Conservation (phyloP, 202 grass and related monocot species). For the Setaria viridis region DNA sequence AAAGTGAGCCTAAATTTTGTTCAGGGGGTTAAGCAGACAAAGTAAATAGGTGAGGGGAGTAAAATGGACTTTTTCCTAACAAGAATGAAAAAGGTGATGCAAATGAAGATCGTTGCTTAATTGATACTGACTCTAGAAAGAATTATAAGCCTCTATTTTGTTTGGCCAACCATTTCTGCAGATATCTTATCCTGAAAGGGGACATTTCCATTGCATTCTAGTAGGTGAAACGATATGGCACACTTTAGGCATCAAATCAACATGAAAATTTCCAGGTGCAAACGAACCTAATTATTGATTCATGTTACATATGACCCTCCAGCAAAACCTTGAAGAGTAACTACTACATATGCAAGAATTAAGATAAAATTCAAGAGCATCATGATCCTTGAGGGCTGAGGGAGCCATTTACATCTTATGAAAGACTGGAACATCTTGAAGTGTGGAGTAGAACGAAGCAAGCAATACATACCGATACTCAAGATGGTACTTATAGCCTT, state of each 20-base stretch:
- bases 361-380: slow-evolving; percentile 28
- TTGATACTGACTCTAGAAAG: background rate
- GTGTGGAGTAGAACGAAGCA: slow-evolving; percentile 19
- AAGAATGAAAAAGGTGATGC: background rate
- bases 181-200: background rate
- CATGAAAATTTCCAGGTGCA: background rate
- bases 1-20: too few species aligned
- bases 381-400: background rate
- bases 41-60: too few species aligned
- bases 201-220: background rate
- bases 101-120: background rate
- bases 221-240: background rate
- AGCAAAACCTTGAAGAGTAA: background rate
- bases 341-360: background rate
- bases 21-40: too few species aligned
- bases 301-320: background rate
- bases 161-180: slow-evolving; percentile 10
- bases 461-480: slow-evolving; percentile 68
- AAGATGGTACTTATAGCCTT: slow-evolving; percentile 72
- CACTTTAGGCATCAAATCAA: background rate
- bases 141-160: slow-evolving; percentile 14
- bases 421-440: background rate
- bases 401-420: background rate
- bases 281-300: background rate
- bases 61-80: background rate